Evolutionary conservation across 1,284 basidiomycete genomes (phyloP).

Genomic region (Microbotryum scabiosae): DNA sequence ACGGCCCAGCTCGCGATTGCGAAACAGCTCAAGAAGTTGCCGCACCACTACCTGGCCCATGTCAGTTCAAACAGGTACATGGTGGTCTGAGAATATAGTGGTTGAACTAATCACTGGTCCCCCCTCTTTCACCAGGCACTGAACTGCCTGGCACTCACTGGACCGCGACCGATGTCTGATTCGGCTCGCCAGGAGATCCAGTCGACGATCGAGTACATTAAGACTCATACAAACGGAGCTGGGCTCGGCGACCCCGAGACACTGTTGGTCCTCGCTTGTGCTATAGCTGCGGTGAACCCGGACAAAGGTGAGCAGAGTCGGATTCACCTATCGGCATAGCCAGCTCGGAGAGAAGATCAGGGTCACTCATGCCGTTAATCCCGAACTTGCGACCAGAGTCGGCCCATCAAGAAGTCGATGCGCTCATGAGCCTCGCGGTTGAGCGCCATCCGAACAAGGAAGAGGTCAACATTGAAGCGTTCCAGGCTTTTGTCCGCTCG

Average conservation of each 20-base stretch:
- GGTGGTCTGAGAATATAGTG: background rate
- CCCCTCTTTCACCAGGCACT: slow-evolving; percentile 66
- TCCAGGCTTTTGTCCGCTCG: slow-evolving; percentile 48
- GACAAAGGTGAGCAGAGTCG: slow-evolving; percentile 62
- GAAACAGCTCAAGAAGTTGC: slow-evolving; percentile 71
- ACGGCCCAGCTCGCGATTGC: slow-evolving; percentile 71
- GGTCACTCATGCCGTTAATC: background rate
- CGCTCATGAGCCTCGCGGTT: slow-evolving; percentile 36
- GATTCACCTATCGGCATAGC: background rate
- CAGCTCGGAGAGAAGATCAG: background rate
- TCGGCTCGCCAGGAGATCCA: slow-evolving; percentile 54
- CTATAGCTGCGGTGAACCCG: slow-evolving; percentile 63
- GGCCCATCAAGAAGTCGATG: slow-evolving; percentile 30
- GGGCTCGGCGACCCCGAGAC: slow-evolving; percentile 54
- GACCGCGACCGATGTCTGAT: slow-evolving; percentile 63
- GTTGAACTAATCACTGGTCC: background rate
- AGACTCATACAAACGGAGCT: slow-evolving; percentile 57
- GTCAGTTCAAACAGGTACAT: slow-evolving; percentile 41
- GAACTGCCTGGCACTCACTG: slow-evolving; percentile 70
- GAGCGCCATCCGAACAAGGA: slow-evolving; percentile 63
- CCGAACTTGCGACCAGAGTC: no score
- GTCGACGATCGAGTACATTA: slow-evolving; percentile 38
- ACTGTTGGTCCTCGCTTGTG: slow-evolving; percentile 11
- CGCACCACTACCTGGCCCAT: slow-evolving; percentile 62
- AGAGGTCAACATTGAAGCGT: slow-evolving; percentile 68